Percentiles rank a stretch among this genome's conserved stretches.
phyloP scores from a whole-genome alignment of 2,329 filamentous ascomycete species.

The Pseudogymnoascus sp. region DNA sequence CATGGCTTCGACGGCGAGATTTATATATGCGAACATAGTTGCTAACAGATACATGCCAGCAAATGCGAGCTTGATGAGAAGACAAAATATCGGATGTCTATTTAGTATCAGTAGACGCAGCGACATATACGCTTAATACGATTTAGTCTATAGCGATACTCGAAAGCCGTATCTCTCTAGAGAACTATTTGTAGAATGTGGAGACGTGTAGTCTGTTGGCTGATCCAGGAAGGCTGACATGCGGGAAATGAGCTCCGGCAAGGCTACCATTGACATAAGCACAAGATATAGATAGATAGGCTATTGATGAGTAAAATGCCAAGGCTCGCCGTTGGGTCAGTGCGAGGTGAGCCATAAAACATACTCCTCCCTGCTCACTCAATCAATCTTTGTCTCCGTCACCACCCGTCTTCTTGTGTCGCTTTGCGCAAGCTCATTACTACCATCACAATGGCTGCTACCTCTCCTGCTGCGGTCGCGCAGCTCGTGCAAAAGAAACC shows the following conservation, averaged over 20 bases:
- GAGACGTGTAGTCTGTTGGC: not conserved
- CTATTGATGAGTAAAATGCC: not conserved
- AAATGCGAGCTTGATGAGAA: not conserved
- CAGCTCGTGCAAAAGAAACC: constrained; percentile 36
- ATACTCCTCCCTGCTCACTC: not conserved
- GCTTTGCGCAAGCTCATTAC: not conserved
- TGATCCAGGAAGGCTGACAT: not conserved
- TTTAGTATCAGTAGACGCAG: not conserved
- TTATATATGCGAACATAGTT: no score
- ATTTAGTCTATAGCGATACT: not conserved
- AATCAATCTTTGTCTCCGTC: not conserved
- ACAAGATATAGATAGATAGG: not conserved
- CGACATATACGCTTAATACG: not conserved
- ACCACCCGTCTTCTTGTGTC: not conserved
- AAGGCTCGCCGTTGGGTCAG: not conserved
- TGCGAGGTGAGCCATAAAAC: not conserved
- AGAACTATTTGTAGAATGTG: not conserved
- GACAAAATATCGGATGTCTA: not conserved
- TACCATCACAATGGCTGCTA: constrained; percentile 17
- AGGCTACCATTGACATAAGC: not conserved
- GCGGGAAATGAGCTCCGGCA: not conserved
- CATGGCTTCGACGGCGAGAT: not conserved
- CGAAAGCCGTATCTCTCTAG: not conserved
- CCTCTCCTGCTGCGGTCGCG: constrained; percentile 16
- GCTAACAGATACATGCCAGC: no score